Evolutionary conservation across 306 rosid species (phyloP).

Genomic region (Alnus rubra): DNA sequence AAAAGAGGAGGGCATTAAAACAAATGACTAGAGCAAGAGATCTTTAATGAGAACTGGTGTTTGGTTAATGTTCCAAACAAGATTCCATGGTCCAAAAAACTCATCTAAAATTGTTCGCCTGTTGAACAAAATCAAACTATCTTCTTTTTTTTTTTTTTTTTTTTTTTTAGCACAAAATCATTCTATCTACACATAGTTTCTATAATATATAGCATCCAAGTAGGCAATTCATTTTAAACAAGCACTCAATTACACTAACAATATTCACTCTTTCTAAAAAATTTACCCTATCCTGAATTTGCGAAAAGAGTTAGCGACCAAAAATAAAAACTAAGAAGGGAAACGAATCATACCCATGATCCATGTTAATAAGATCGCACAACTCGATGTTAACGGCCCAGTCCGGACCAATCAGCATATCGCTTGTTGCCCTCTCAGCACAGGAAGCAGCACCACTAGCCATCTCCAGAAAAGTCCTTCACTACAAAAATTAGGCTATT

Average conservation of each 20-base stretch:
- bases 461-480: slow-evolving; percentile 45
- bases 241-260: not conserved
- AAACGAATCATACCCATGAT: slow-evolving; percentile 64
- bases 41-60: not conserved
- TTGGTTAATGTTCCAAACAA: not conserved
- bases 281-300: not conserved
- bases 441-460: slow-evolving; percentile 75
- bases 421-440: slow-evolving; percentile 96
- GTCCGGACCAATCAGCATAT: slow-evolving; percentile 92
- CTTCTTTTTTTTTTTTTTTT: no score
- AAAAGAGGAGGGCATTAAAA: not conserved
- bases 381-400: slow-evolving; percentile 95
- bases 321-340: not conserved
- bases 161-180: not conserved
- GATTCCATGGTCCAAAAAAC: not conserved
- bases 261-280: not conserved
- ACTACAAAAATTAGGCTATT: no score
- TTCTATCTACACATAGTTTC: not conserved
- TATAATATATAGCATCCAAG: not conserved
- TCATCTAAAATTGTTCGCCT: not conserved
- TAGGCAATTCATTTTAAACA: slow-evolving; percentile 7
- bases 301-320: slow-evolving; percentile 6
- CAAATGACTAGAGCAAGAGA: not conserved
- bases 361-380: slow-evolving; percentile 83
- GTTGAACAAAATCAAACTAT: no score